These are phyloP conservation scores for Lentithecium fluviatile DNA, from an alignment of 495 filamentous ascomycete genomes.

Conservation along the genomic window DNA sequence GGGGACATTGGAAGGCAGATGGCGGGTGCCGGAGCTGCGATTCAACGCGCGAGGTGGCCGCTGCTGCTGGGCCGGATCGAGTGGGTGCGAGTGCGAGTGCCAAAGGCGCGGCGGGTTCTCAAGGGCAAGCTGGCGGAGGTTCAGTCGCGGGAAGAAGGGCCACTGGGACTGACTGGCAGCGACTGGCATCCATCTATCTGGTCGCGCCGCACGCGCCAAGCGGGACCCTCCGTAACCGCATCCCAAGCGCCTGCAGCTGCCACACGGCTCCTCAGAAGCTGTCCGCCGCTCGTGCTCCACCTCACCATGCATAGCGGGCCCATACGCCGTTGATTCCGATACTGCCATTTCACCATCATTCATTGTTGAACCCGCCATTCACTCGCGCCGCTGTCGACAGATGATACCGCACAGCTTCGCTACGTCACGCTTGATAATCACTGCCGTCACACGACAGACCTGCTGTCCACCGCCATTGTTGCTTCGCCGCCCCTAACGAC, in stretches of 20 bases:
- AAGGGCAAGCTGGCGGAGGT: background rate
- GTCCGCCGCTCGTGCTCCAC: conserved; percentile 1
- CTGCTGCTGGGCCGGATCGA: background rate
- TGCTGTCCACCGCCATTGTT: conserved; percentile 9
- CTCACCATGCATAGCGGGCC: conserved; percentile 21
- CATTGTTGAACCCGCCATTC: background rate
- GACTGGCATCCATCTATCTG: no score
- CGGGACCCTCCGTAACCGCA: no score
- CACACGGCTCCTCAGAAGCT: conserved; percentile 1
- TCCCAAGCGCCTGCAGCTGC: conserved; percentile 18
- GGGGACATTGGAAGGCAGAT: conserved; percentile 18
- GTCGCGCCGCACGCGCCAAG: conserved; percentile 26
- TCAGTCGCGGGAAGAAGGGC: background rate
- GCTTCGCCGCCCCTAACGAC: background rate
- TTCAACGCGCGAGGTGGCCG: no score
- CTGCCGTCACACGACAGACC: conserved; percentile 23
- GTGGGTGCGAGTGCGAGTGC: background rate
- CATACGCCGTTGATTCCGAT: background rate
- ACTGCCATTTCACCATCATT: background rate
- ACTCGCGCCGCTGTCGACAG: conserved; percentile 2
- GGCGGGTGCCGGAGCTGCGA: background rate
- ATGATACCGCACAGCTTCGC: conserved; percentile 27
- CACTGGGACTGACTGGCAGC: no score
- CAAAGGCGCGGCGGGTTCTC: background rate
- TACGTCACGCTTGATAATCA: conserved; percentile 31